Evolutionary conservation across 345 rosid genomes (phyloP), one percentile per base, ranked within the genome.

Genomic region (Citrus cavaleriei): DNA sequence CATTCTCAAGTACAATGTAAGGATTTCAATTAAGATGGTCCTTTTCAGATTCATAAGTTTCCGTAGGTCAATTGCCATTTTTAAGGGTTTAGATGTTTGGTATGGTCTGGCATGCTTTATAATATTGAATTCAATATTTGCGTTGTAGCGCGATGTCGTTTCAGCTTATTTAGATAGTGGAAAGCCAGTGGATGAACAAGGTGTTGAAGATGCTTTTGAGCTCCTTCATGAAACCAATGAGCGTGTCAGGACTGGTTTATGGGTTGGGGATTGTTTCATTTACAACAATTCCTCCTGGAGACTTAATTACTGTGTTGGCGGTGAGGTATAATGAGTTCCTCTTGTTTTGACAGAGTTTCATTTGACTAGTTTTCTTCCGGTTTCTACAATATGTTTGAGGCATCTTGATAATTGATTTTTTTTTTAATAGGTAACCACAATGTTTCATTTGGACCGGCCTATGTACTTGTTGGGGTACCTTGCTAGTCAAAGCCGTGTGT

Each of bases 181-280:
- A 82, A 91, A 82, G 84, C 84, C 95, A 76, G 97, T 90, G 24
- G 99, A 94, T 82, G 99, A 94, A 61, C 95, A 94, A 89, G 99
- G 98, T 81, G 95, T 97, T 77, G 99, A 97, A 84, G 98, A 97
- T 90, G 98, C 99, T 61, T 97, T 97, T 84, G 99, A 94, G 85
- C 96, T 97, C 83, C 98, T 97, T 65, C 97, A 94, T 91, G 98
- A 97, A 84, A 89, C 90, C 81, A 95, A 92, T 88, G 99, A 97
- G 83, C 98, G 99, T 81, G 98, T 93, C 70, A 92, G 98, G 86
- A 97, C 99, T 62, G 99, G 99, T 77, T 77, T 94, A 61, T 97
- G 98, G 99, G 99, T 97, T 85, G 99, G 98, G 78, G 99, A 97
- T 84, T 97, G 99, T 88, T 97, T 97, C 83, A 97, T 97, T 81